These are phyloP conservation scores for Coniophora puteana DNA, from an alignment of 1,284 basidiomycete species.

Conservation along the genomic window DNA sequence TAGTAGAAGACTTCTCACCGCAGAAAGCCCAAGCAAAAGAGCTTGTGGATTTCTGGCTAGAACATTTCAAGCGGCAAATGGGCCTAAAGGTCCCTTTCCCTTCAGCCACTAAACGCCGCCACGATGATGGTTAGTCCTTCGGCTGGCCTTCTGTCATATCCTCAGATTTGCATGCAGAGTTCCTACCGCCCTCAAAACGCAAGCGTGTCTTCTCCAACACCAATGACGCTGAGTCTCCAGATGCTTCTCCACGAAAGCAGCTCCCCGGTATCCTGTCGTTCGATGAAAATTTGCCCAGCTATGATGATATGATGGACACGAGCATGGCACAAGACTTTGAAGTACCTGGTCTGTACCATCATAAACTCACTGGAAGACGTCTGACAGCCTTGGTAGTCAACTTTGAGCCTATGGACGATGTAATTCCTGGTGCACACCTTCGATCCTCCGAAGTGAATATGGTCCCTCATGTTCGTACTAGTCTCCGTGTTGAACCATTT, in stretches of 20 bases:
- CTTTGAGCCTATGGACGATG: constrained; percentile 17
- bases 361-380: constrained; percentile 4
- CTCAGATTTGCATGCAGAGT: constrained; percentile 14
- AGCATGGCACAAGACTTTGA: constrained; percentile 21
- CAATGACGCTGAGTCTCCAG: neutral
- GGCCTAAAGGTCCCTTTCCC: constrained; percentile 28
- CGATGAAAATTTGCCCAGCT: neutral
- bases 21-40: constrained; percentile 62
- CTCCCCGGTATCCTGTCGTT: neutral
- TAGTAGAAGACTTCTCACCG: constrained; percentile 1
- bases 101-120: neutral
- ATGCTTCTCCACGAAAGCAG: constrained; percentile 1
- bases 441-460: constrained; percentile 64
- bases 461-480: neutral
- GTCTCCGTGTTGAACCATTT: constrained; percentile 11
- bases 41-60: constrained; percentile 67
- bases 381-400: constrained; percentile 15
- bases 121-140: too few relatives aligned
- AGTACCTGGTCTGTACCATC: constrained; percentile 16
- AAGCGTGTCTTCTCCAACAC: constrained; percentile 19
- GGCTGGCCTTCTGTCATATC: neutral
- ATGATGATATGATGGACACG: constrained; percentile 15
- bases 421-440: constrained; percentile 21
- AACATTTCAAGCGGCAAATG: constrained; percentile 64
- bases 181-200: constrained; percentile 18